A percentile compares a stretch with the other conserved stretches of the same genome.
Evolutionary conservation across 2,329 filamentous ascomycete species (phyloP).

Genomic region (Pseudopithomyces chartarum): DNA sequence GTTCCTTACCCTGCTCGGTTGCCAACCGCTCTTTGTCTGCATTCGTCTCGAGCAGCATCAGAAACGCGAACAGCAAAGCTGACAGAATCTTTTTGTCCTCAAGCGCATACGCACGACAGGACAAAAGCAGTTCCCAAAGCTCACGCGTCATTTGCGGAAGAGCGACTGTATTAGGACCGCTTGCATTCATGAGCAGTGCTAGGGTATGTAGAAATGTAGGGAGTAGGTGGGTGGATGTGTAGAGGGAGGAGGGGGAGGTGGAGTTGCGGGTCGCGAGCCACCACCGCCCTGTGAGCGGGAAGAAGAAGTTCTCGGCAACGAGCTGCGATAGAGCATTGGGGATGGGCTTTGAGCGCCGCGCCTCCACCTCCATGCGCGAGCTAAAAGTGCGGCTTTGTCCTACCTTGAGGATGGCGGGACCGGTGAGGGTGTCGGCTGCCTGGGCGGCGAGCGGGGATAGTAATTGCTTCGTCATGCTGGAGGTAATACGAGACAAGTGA

Average conservation of each 20-base stretch:
- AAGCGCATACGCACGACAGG: slow-evolving; percentile 59
- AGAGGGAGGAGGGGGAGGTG: slow-evolving; percentile 54
- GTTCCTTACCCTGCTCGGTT: slow-evolving; percentile 72
- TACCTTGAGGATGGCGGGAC: slow-evolving; percentile 85
- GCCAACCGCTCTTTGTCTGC: slow-evolving; percentile 74
- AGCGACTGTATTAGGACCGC: slow-evolving; percentile 76
- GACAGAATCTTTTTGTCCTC: slow-evolving; percentile 67
- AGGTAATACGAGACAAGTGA: slow-evolving; percentile 70
- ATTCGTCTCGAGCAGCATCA: slow-evolving; percentile 83
- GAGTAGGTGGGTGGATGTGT: slow-evolving; percentile 77
- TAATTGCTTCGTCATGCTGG: slow-evolving; percentile 70
- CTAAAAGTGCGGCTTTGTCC: slow-evolving; percentile 71
- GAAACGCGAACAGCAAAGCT: slow-evolving; percentile 76
- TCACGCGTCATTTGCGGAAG: slow-evolving; percentile 83
- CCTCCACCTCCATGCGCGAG: slow-evolving; percentile 71
- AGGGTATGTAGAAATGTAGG: slow-evolving; percentile 85
- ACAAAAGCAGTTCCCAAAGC: slow-evolving; percentile 81
- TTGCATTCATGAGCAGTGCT: slow-evolving; percentile 78
- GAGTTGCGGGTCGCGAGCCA: slow-evolving; percentile 64
- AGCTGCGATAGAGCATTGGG: slow-evolving; percentile 80
- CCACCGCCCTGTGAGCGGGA: slow-evolving; percentile 81
- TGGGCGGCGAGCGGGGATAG: slow-evolving; percentile 80
- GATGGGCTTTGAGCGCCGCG: slow-evolving; percentile 63
- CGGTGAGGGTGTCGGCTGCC: slow-evolving; percentile 78
- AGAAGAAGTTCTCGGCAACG: slow-evolving; percentile 80